Base-by-base conservation (phyloP, 2,329 filamentous ascomycete species). In the Fusarium pseudocircinatum region DNA sequence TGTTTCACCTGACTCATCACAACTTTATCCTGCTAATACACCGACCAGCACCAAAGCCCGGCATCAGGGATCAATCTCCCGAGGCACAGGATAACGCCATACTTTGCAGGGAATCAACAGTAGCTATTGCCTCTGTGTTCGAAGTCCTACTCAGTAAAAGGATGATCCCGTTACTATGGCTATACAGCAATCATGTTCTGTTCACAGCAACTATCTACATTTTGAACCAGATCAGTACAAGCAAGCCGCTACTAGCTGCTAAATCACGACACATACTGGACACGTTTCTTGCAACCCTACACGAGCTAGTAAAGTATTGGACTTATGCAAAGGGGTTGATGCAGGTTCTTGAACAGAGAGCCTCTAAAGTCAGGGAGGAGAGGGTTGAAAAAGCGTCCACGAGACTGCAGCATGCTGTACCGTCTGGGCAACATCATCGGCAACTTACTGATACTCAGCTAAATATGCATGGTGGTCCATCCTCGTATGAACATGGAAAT, bases 141-240 rank as follows among this genome's bases (percentile, higher is more conserved):
- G 64, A 67, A n/a, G 54, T 22, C 6, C 18, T 67, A 4, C 36
- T 67, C 2, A 40, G 34, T 9, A 52, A 61, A 18, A 42, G 12
- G 4, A 15, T 34, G 0, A 61, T 46, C 1, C 61, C 64, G 9
- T 67, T 46, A 6, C 14, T 67, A 7, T 67, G 64, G 64, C 9
- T 67, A 7, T 67, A 67, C 18, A 67, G 64, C 18, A 67, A 67
- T 10, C 53, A 67, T 26, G 64, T 67, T 9, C 26, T 67, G 0
- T 67, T 67, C 6, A 67, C 64, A 7, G 63, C 64, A 12, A 67
- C 63, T 2, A 67, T 67, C 5, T 49, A 67, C 12, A 67, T 67
- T 7, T 18, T 67, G 8, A 67, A 61, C 12, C 37, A 67, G 22
- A 53, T 67, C 2, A 34, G n/a, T 7, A 67, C 36, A 3, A 36